phyloP scores from a whole-genome alignment of 495 filamentous ascomycete genomes.

The Achaetomiella virescens region DNA sequence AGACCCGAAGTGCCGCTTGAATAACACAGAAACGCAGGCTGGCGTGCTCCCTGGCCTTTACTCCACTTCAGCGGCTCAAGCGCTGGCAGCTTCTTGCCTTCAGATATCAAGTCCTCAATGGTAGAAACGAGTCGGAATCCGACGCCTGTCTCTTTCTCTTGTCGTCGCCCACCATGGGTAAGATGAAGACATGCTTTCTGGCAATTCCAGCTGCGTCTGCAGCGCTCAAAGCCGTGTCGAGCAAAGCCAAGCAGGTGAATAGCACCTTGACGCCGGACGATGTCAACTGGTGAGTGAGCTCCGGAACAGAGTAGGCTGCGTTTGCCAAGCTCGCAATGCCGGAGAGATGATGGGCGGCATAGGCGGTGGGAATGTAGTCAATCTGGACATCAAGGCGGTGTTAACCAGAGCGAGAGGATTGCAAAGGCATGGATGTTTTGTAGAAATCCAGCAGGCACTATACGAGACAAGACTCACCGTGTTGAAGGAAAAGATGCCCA shows the following conservation, averaged over 20 bases:
- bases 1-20: slow-evolving; percentile 84
- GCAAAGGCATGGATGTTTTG: no score
- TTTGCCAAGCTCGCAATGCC: slow-evolving; percentile 77
- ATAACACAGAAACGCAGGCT: slow-evolving; percentile 81
- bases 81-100: slow-evolving; percentile 55
- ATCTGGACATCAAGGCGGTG: slow-evolving; percentile 46
- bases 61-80: slow-evolving; percentile 63
- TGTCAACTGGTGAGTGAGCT: slow-evolving; percentile 73
- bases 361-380: slow-evolving; percentile 69
- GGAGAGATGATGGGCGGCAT: slow-evolving; percentile 68
- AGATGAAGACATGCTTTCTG: slow-evolving; percentile 64
- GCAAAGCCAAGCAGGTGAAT: slow-evolving; percentile 72
- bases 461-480: slow-evolving; percentile 61
- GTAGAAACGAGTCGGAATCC: slow-evolving; percentile 59
- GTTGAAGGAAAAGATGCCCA: slow-evolving; percentile 72
- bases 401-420: neutral
- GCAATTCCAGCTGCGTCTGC: slow-evolving; percentile 62
- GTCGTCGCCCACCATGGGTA: no score
- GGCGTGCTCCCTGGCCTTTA: slow-evolving; percentile 67
- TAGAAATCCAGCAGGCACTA: no score
- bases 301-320: slow-evolving; percentile 68
- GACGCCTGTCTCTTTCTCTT: no score
- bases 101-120: slow-evolving; percentile 57
- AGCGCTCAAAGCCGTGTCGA: slow-evolving; percentile 63
- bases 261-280: slow-evolving; percentile 70